Percentiles rank a stretch among this genome's conserved stretches.
Evolutionary conservation across 805 yeast genomes (phyloP).

Genomic region (Yamadazyma ubonensis): DNA sequence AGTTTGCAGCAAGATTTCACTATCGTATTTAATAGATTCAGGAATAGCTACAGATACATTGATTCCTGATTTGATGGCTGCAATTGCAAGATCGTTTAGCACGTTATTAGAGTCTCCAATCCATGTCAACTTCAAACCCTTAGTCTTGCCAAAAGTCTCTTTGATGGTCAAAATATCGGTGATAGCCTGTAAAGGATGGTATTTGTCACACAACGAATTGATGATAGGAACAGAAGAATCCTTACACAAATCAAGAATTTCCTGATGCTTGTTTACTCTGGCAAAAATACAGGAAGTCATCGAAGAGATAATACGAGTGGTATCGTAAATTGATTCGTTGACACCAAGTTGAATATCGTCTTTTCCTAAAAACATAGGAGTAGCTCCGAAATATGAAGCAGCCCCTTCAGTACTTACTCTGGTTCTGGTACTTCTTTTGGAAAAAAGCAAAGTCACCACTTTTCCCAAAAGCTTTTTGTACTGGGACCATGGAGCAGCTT

Average conservation of each 20-base stretch:
- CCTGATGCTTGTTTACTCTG: constrained; percentile 84
- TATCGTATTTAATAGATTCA: constrained; percentile 60
- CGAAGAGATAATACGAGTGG: constrained; percentile 84
- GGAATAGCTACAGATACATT: constrained; percentile 86
- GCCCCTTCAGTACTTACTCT: constrained; percentile 95
- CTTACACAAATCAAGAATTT: constrained; percentile 72
- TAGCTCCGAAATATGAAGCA: constrained; percentile 87
- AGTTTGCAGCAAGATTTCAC: constrained; percentile 55
- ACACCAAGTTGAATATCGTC: constrained; percentile 97
- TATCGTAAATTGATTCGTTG: constrained; percentile 86
- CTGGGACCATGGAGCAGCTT: constrained; percentile 33
- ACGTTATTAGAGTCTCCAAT: constrained; percentile 97
- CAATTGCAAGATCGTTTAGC: constrained; percentile 87
- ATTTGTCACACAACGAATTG: constrained; percentile 88
- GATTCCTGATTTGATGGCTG: constrained; percentile 81
- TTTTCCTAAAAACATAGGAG: constrained; percentile 93
- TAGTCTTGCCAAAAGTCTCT: constrained; percentile 62
- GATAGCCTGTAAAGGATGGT: constrained; percentile 94
- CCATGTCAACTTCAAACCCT: constrained; percentile 83
- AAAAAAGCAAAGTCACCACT: constrained; percentile 78
- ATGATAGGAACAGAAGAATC: constrained; percentile 88
- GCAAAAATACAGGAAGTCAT: constrained; percentile 98
- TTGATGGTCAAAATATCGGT: constrained; percentile 85
- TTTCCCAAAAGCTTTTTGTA: constrained; percentile 69
- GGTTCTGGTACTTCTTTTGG: constrained; percentile 93